These are phyloP conservation scores for Notholithocarpus densiflorus DNA, from an alignment of 306 rosid species.

Conservation along the genomic window DNA sequence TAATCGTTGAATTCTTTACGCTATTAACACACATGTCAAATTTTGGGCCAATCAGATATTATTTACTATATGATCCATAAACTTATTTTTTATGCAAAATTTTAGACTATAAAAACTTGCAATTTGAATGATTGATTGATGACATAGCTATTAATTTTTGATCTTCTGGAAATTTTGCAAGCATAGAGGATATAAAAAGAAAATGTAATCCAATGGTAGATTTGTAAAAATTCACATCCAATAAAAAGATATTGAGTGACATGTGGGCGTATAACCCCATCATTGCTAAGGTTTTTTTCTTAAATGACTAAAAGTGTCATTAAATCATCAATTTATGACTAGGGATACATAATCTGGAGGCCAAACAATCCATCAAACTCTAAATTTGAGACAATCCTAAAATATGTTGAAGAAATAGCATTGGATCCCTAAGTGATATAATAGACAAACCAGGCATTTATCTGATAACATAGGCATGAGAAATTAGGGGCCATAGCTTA, in stretches of 20 bases:
- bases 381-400: neutral
- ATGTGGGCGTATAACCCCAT: neutral
- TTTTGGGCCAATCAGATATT: too few species aligned
- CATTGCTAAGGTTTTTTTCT: neutral
- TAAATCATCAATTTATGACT: conserved; percentile 9
- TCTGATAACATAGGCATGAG: neutral
- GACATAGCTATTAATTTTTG: too few species aligned
- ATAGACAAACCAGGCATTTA: neutral
- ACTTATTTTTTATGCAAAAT: too few species aligned
- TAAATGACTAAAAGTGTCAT: neutral
- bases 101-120: too few species aligned
- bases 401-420: neutral
- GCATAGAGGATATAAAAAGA: too few species aligned
- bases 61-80: too few species aligned
- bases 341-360: neutral
- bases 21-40: too few species aligned
- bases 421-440: neutral
- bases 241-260: neutral
- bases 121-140: too few species aligned
- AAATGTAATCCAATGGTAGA: too few species aligned
- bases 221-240: too few species aligned
- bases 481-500: conserved; percentile 32
- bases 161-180: too few species aligned
- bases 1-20: too few species aligned
- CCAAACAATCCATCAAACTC: neutral